Evolutionary conservation across 1,284 basidiomycete genomes (phyloP).

Genomic region (Mycena citricolor): DNA sequence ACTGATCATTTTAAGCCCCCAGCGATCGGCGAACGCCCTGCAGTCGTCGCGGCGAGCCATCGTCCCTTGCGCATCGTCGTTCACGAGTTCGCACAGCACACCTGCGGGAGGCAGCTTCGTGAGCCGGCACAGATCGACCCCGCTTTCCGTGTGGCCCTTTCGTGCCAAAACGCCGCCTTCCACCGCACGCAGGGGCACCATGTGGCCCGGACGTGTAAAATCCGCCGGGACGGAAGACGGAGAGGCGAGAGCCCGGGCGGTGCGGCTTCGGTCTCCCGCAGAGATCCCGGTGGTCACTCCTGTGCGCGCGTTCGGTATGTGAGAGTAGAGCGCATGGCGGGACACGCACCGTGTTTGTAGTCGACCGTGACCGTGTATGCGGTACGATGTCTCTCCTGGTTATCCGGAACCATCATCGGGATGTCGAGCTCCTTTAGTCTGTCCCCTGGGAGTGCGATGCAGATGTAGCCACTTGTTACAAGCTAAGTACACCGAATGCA

Average conservation of each 20-base stretch:
- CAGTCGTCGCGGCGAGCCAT: slow-evolving; percentile 98
- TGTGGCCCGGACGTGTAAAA: slow-evolving; percentile 92
- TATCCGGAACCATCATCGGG: slow-evolving; percentile 91
- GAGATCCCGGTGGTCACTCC: slow-evolving; percentile 96
- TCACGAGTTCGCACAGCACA: slow-evolving; percentile 93
- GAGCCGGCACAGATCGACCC: slow-evolving; percentile 84
- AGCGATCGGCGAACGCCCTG: slow-evolving; percentile 86
- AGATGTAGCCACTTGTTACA: slow-evolving; percentile 90
- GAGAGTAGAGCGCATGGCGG: slow-evolving; percentile 2
- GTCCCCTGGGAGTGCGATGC: slow-evolving; percentile 79
- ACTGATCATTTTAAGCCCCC: slow-evolving; percentile 92
- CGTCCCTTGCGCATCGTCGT: slow-evolving; percentile 85
- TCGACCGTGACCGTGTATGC: slow-evolving; percentile 98
- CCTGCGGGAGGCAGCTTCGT: slow-evolving; percentile 80
- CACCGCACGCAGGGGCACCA: slow-evolving; percentile 90
- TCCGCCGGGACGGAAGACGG: slow-evolving; percentile 59
- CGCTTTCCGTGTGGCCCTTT: slow-evolving; percentile 92
- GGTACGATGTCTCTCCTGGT: slow-evolving; percentile 89
- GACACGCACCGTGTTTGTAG: slow-evolving; percentile 74
- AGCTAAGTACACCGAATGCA: too few species aligned
- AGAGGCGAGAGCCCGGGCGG: slow-evolving; percentile 79
- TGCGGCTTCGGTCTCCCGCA: slow-evolving; percentile 91
- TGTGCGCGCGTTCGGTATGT: slow-evolving; percentile 31
- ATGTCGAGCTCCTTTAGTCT: slow-evolving; percentile 83
- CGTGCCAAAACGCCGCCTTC: slow-evolving; percentile 83